These are phyloP conservation scores for Phaeosphaeriaceae sp. DNA, from an alignment of 2,329 filamentous ascomycete species.

Conservation along the genomic window DNA sequence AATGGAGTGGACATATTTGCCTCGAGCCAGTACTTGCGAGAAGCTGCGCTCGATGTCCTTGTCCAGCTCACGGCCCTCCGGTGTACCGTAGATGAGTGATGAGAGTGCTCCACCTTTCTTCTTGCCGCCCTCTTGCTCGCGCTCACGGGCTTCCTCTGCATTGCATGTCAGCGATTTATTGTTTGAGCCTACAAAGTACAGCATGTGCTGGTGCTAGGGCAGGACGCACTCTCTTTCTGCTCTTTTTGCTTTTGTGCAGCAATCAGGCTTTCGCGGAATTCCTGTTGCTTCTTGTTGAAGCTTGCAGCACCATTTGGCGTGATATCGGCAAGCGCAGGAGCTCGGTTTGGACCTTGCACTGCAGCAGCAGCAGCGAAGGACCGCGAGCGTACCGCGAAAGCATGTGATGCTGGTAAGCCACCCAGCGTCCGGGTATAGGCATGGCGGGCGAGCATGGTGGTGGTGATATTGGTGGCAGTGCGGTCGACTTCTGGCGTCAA, in stretches of 20 bases:
- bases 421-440: constrained; percentile 35
- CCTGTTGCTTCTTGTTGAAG: constrained; percentile 85
- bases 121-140: constrained; percentile 66
- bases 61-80: constrained; percentile 92
- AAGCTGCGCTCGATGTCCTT: constrained; percentile 96
- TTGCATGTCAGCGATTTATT: constrained; percentile 55
- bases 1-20: constrained; percentile 98
- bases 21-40: constrained; percentile 90
- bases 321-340: constrained; percentile 87
- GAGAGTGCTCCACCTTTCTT: constrained; percentile 75
- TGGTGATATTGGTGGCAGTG: constrained; percentile 1
- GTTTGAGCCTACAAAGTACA: not conserved
- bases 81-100: constrained; percentile 94
- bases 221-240: constrained; percentile 81
- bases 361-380: constrained; percentile 37
- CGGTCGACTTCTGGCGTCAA: constrained; percentile 4
- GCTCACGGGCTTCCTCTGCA: constrained; percentile 62
- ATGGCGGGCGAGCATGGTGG: constrained; percentile 44
- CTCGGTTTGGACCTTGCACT: constrained; percentile 32
- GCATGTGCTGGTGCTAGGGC: constrained; percentile 1
- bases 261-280: constrained; percentile 83
- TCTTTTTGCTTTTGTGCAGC: constrained; percentile 78
- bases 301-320: constrained; percentile 72
- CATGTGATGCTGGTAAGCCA: constrained; percentile 24
- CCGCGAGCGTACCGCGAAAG: constrained; percentile 27